Conservation (phyloP, 495 filamentous ascomycete species). For the Stereocaulon alpinum region DNA sequence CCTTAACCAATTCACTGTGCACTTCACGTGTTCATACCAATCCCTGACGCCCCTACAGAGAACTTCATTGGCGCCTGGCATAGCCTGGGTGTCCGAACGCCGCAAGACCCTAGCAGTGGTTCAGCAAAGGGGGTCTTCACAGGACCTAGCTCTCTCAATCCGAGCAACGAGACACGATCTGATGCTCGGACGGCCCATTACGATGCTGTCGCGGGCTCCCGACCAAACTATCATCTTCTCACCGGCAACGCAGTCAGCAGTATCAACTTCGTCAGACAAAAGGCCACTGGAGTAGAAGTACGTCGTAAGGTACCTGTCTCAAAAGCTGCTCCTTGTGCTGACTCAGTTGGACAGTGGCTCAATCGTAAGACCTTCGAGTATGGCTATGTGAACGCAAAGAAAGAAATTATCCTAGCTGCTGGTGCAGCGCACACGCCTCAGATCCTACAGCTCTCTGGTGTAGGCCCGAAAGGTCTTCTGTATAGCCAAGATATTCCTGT, state of each 20-base stretch:
- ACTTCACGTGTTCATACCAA: slow-evolving; percentile 7
- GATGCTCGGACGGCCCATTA: slow-evolving; percentile 24
- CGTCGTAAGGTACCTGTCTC: background rate
- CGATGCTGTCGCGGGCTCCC: slow-evolving; percentile 15
- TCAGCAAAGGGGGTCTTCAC: slow-evolving; percentile 33
- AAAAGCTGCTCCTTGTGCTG: background rate
- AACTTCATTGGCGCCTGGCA: slow-evolving; percentile 39
- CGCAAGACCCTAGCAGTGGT: slow-evolving; percentile 33
- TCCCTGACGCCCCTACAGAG: slow-evolving; percentile 22
- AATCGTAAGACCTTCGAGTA: background rate
- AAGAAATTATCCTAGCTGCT: slow-evolving; percentile 43
- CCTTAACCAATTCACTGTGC: background rate
- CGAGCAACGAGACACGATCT: slow-evolving; percentile 26
- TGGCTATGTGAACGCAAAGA: slow-evolving; percentile 5
- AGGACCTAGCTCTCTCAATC: slow-evolving; percentile 31
- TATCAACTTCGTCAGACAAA: slow-evolving; percentile 19
- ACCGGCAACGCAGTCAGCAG: slow-evolving; percentile 24
- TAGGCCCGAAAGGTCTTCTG: slow-evolving; percentile 35
- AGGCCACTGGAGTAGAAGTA: slow-evolving; percentile 16
- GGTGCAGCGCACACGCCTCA: slow-evolving; percentile 44
- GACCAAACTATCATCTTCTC: slow-evolving; percentile 28
- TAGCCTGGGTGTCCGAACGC: slow-evolving; percentile 35
- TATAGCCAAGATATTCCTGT: slow-evolving; percentile 31
- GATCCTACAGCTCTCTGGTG: slow-evolving; percentile 48
- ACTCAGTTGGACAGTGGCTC: slow-evolving; percentile 1